Percentiles rank a stretch among this genome's conserved stretches.
Evolutionary conservation across 257 asterid genomes (phyloP).

Genomic region (Anisodus acutangulus): DNA sequence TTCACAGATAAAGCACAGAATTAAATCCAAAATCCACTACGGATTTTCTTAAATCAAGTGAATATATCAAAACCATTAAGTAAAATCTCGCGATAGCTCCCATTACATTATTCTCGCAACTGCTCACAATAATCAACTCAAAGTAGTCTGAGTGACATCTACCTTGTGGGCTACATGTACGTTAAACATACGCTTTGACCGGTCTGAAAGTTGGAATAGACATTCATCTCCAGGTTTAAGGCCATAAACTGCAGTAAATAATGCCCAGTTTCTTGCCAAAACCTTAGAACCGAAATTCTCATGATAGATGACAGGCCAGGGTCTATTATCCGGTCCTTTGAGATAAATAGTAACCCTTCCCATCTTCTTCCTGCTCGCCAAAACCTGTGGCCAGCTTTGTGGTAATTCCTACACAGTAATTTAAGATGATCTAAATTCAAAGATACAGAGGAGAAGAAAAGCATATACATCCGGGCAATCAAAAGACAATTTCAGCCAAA

Average conservation of each 20-base stretch:
- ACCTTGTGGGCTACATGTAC: conserved; percentile 24
- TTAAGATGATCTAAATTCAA: not conserved
- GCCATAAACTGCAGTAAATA: conserved; percentile 28
- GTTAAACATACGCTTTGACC: not conserved
- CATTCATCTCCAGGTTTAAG: conserved; percentile 36
- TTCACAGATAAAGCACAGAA: not conserved
- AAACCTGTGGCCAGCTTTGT: conserved; percentile 10
- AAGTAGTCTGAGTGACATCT: not conserved
- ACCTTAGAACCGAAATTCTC: conserved; percentile 12
- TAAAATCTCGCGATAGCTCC: not conserved
- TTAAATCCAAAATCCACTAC: not conserved
- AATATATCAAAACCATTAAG: not conserved
- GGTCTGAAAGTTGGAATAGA: conserved; percentile 18
- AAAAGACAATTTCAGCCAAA: not conserved
- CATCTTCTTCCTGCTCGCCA: not conserved
- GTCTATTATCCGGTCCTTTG: conserved; percentile 27
- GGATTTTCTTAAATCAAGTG: not conserved
- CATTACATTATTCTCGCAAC: not conserved
- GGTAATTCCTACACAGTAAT: conserved; percentile 35
- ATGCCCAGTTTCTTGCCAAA: conserved; percentile 32
- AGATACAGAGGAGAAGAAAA: not conserved
- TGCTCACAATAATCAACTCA: conserved; percentile 7
- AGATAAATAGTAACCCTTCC: conserved; percentile 17
- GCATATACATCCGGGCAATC: not conserved
- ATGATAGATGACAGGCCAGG: conserved; percentile 32